Conservation (phyloP, 2,329 filamentous ascomycete species). For the Calonectria naviculata region DNA sequence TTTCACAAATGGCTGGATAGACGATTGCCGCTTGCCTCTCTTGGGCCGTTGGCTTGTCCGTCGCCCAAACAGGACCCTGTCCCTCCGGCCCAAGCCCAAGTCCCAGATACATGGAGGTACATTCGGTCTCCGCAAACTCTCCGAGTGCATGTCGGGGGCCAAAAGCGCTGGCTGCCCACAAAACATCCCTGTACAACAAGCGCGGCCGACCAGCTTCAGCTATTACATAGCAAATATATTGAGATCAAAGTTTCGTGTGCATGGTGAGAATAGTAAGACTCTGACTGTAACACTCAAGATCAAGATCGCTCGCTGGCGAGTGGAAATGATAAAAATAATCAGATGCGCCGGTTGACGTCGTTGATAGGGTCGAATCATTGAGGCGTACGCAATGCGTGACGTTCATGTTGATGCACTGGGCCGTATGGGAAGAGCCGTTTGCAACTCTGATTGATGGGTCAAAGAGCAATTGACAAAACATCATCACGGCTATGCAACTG, state of each 20-base stretch:
- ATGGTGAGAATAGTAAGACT: constrained; percentile 10
- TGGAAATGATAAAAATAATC: background rate
- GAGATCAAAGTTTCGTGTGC: background rate
- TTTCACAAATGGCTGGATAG: constrained; percentile 9
- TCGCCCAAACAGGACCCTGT: constrained; percentile 1
- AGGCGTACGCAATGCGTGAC: constrained; percentile 8
- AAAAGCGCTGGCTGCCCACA: constrained; percentile 5
- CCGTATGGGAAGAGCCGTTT: background rate
- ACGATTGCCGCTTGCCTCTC: background rate
- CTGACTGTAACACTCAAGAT: background rate
- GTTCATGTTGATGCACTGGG: constrained; percentile 2
- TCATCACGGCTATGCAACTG: background rate
- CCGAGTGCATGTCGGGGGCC: constrained; percentile 16
- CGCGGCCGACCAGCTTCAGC: background rate
- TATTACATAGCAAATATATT: constrained; percentile 4
- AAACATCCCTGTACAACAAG: constrained; percentile 7
- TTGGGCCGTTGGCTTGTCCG: background rate
- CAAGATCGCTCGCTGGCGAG: background rate
- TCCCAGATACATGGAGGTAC: constrained; percentile 19
- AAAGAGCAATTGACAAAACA: background rate
- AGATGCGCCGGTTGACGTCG: background rate
- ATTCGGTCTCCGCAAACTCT: constrained; percentile 28
- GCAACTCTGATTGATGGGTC: constrained; percentile 3
- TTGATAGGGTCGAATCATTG: background rate
- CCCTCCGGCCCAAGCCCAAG: background rate